Conservation (phyloP, 2,329 filamentous ascomycete genomes). For the Onygenales sp. region DNA sequence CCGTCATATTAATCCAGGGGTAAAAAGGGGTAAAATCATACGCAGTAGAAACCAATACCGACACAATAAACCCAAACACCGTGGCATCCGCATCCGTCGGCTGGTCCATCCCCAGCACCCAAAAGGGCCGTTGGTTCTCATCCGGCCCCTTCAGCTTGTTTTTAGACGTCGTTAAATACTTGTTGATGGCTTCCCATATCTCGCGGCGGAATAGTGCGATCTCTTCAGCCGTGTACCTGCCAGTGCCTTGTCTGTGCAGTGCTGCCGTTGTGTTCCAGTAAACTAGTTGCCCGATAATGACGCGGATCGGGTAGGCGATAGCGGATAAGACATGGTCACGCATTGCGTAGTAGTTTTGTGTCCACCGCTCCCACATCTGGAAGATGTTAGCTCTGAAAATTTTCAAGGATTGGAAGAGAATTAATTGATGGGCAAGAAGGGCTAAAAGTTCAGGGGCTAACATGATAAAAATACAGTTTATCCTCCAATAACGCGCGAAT, state of each 20-base stretch:
- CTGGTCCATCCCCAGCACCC: constrained; percentile 44
- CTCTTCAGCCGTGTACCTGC: constrained; percentile 43
- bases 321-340: constrained; percentile 41
- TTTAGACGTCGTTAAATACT: constrained; percentile 30
- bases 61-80: constrained; percentile 49
- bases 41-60: constrained; percentile 44
- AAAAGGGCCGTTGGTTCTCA: constrained; percentile 40
- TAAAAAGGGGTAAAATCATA: constrained; percentile 28
- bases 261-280: constrained; percentile 35
- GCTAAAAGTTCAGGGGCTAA: constrained; percentile 15
- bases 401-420: not conserved
- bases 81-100: constrained; percentile 51
- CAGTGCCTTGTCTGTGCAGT: constrained; percentile 50
- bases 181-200: constrained; percentile 46
- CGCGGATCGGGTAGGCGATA: constrained; percentile 44
- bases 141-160: constrained; percentile 3
- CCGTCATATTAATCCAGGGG: not conserved
- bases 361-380: constrained; percentile 46
- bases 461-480: constrained; percentile 49
- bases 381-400: not conserved
- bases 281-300: constrained; percentile 43
- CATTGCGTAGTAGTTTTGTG: constrained; percentile 51
- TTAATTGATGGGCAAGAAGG: not conserved
- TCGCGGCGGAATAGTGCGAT: constrained; percentile 37
- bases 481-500: constrained; percentile 51